These are phyloP conservation scores for Cercospora zeina DNA, from an alignment of 2,329 filamentous ascomycete genomes.

Conservation along the genomic window DNA sequence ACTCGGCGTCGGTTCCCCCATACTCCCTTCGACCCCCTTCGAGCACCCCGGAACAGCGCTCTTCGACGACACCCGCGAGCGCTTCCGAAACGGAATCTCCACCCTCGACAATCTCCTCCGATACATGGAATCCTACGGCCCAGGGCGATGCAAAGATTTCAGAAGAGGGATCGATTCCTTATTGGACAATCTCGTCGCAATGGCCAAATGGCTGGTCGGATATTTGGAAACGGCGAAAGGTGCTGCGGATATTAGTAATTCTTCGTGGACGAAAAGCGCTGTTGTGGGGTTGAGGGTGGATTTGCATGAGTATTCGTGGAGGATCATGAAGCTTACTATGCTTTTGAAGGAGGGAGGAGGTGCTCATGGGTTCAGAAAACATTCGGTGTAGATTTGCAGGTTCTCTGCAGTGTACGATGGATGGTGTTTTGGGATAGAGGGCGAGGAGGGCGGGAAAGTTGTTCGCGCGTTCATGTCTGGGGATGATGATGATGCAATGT, in stretches of 20 bases:
- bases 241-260: neutral
- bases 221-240: conserved; percentile 20
- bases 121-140: conserved; percentile 19
- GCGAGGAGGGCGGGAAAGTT: neutral
- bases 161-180: conserved; percentile 22
- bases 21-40: neutral
- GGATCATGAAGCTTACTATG: conserved; percentile 25
- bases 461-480: neutral
- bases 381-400: neutral
- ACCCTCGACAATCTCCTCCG: conserved; percentile 24
- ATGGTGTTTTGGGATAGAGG: neutral
- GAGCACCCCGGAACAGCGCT: conserved; percentile 15
- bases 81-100: conserved; percentile 21
- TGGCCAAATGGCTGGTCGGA: conserved; percentile 26
- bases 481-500: neutral
- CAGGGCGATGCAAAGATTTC: conserved; percentile 17
- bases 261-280: conserved; percentile 20
- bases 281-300: conserved; percentile 25
- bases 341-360: conserved; percentile 7
- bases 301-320: conserved; percentile 28
- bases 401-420: neutral
- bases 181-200: conserved; percentile 21
- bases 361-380: neutral
- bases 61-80: conserved; percentile 24
- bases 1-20: neutral